These are phyloP conservation scores for Suillus brevipes DNA, from an alignment of 768 basidiomycete species.

Conservation along the genomic window DNA sequence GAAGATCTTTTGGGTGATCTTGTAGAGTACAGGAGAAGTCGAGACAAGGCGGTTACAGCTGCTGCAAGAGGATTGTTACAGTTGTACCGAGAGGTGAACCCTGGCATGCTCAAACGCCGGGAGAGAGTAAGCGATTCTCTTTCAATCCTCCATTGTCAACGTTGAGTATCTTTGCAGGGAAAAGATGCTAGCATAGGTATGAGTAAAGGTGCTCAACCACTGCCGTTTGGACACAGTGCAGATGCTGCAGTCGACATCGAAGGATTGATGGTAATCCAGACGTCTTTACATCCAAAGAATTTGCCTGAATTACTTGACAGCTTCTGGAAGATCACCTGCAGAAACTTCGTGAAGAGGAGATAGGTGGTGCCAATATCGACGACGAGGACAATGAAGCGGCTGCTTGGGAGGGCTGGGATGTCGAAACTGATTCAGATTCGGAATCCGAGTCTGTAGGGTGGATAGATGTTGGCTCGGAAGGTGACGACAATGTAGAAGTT, in stretches of 20 bases:
- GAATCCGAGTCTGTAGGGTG: slow-evolving; percentile 67
- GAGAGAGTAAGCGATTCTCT: slow-evolving; percentile 62
- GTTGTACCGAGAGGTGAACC: slow-evolving; percentile 95
- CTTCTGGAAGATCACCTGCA: slow-evolving; percentile 86
- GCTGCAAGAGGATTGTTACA: slow-evolving; percentile 85
- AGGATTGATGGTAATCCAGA: slow-evolving; percentile 72
- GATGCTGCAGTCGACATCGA: slow-evolving; percentile 84
- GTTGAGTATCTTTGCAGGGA: slow-evolving; percentile 50
- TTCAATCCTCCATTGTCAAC: neutral
- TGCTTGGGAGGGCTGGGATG: slow-evolving; percentile 89
- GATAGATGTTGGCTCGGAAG: slow-evolving; percentile 77
- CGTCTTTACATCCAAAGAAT: neutral
- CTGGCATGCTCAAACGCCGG: slow-evolving; percentile 83
- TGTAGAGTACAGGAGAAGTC: slow-evolving; percentile 92
- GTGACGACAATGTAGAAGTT: slow-evolving; percentile 66
- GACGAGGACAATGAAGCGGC: slow-evolving; percentile 59
- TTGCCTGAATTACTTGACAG: slow-evolving; percentile 38
- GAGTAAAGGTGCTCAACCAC: slow-evolving; percentile 58
- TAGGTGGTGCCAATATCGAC: slow-evolving; percentile 51
- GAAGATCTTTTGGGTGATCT: slow-evolving; percentile 90
- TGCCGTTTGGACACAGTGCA: slow-evolving; percentile 80
- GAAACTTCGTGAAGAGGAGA: slow-evolving; percentile 64
- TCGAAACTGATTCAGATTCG: slow-evolving; percentile 67
- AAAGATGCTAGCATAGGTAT: slow-evolving; percentile 87
- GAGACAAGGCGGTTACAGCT: slow-evolving; percentile 91